Evolutionary conservation across 139 green algal genomes (phyloP).

Genomic region (Micromonas pusilla): DNA sequence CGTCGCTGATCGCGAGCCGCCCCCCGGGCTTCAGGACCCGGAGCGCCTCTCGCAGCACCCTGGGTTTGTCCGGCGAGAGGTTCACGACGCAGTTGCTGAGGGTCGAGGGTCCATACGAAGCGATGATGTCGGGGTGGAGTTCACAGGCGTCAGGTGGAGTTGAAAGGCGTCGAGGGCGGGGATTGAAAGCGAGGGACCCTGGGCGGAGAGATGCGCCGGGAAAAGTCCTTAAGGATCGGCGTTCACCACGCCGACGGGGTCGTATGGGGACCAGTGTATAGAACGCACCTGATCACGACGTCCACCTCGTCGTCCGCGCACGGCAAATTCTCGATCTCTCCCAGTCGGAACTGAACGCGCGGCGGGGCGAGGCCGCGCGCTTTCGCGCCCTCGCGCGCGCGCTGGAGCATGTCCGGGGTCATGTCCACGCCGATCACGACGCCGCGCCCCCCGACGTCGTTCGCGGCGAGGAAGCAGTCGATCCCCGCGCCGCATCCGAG

Average conservation of each 20-base stretch:
- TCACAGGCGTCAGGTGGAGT: no score
- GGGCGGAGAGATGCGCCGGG: no score
- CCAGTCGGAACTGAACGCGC: neutral
- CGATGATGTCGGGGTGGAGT: no score
- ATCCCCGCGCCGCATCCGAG: conserved; percentile 18
- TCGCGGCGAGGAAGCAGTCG: conserved; percentile 5
- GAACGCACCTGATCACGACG: no score
- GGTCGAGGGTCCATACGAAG: no score
- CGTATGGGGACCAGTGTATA: no score
- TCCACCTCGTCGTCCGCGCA: neutral
- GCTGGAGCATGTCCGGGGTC: conserved; percentile 2
- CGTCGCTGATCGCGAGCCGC: conserved; percentile 13
- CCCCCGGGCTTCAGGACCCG: conserved; percentile 23
- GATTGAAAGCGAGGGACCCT: no score
- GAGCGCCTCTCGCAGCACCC: conserved; percentile 3
- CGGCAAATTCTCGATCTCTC: conserved; percentile 11
- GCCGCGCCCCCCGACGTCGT: neutral
- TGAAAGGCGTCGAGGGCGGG: no score
- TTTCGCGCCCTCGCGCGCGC: neutral
- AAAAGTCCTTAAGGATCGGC: no score
- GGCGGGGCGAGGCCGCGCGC: neutral
- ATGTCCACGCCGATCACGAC: conserved; percentile 16
- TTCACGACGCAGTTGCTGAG: conserved; percentile 26
- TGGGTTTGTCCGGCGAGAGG: conserved; percentile 9
- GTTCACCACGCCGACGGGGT: no score